Evolutionary conservation across 345 rosid genomes (phyloP), one percentile per base, ranked within the genome.

Genomic region (Hibiscus mutabilis): DNA sequence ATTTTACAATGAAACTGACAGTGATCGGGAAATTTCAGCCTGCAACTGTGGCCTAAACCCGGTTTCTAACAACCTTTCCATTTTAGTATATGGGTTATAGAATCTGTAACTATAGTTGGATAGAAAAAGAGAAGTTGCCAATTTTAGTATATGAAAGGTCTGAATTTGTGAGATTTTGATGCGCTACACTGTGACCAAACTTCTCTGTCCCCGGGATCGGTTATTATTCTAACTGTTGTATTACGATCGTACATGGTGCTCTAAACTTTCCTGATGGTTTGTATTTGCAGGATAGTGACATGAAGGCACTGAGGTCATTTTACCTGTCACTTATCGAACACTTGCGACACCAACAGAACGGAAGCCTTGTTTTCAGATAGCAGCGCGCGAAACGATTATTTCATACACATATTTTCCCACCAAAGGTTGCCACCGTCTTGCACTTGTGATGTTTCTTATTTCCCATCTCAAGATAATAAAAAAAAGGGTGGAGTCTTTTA

Each of bases 321-420:
- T 89, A 90, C 80, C 93, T 81, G 70, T 85, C 89, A 35, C 91
- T 90, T 15, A 80, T 89, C 15, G 97, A 90, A 76, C 90, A 79
- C 71, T 69, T 92, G 68, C 79, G 97, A 67, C 77, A 73, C 68
- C 96, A 87, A 66, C 96, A 87, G 78, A 92, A 95, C 12, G 97
- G 96, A 66, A 86, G 76, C 80, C 87, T 78, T 35, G 92, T 82
- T 73, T 90, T 92, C 89, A 90, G 97, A 89, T 95, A 89, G 87
- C 96, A 81, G 66, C 22, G 40, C 42, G 2, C 46, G 25, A 31
- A 42, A 42, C 3, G 66, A 11, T 53, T 33, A 6, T 14, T 6
- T 19, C 15, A 19, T 19, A 19, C 25, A 55, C 25, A 10, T 13
- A 8, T 18, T 40, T 35, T 11, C 24, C 27, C 40, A 6, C 29